Evolutionary conservation across 768 basidiomycete species (phyloP), one percentile per base, ranked within the genome.

Genomic region (Sporobolomyces phaffii): DNA sequence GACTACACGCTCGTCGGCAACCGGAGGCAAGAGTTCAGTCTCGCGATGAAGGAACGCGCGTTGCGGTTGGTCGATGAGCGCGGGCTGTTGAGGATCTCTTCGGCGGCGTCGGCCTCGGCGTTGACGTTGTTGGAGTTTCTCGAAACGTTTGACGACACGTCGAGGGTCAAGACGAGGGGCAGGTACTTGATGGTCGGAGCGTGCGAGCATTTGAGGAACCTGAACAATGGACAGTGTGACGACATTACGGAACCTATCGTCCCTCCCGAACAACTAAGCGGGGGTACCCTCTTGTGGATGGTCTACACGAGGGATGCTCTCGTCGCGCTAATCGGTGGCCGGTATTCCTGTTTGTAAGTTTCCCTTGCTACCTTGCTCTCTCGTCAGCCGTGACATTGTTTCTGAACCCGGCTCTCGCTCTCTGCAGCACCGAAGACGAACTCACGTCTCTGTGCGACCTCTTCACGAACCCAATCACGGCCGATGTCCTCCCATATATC

Each of bases 201-300:
- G 26, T 31, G 44, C 34, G 68, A 69, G 38, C 68, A 69, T 52
- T 40, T 65, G 22, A 48, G 64, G 9, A 51, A 58, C 49, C 34
- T 69, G 3, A 60, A 58, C 17, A 31, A 52, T 24, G 68, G 60
- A 5, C 17, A 31, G 3, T 62, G 63, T 22, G 68, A 69, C 50
- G 68, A 69, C 48, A 54, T 64, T 1, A 34, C 33, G 43, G 68
- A 69, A 60, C 33, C 17, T n/a, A 14, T n/a, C 13, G 4, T 57
- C 0, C 48, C 54, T 15, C 68, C 68, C 2, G 68, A 69, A 22
- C 59, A 38, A 22, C 24, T 44, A 22, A 47, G 53, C 43, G 51
- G 51, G 18, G 68, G 68, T 4, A 69, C 68, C 24, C 60, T 69
- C 15, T 43, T 69, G 5, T 69, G 68, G 68, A 53, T 69, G 60